These are phyloP conservation scores for Neonectria magnoliae DNA, from an alignment of 2,329 filamentous ascomycete species.

Conservation along the genomic window DNA sequence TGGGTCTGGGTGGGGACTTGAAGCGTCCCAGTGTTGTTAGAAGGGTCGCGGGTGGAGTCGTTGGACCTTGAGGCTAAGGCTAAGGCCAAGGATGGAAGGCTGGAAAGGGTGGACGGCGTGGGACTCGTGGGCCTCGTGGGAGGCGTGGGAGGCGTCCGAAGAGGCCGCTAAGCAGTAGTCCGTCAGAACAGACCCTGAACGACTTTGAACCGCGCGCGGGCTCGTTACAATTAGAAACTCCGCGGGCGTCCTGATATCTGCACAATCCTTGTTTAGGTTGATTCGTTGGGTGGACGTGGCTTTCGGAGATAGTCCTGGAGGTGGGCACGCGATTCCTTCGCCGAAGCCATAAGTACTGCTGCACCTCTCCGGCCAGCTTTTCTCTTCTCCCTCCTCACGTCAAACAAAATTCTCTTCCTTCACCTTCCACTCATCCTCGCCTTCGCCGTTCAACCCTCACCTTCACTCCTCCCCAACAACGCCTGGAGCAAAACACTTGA, in stretches of 20 bases:
- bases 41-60: slow-evolving; percentile 17
- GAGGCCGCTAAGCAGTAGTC: slow-evolving; percentile 10
- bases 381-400: background rate
- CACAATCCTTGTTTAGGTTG: background rate
- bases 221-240: slow-evolving; percentile 7
- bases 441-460: background rate
- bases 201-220: background rate
- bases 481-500: background rate
- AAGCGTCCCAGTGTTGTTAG: slow-evolving; percentile 12
- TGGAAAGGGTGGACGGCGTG: slow-evolving; percentile 4
- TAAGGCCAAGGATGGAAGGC: slow-evolving; percentile 4
- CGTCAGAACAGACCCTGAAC: slow-evolving; percentile 6
- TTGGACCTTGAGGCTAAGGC: slow-evolving; percentile 19
- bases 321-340: slow-evolving; percentile 13
- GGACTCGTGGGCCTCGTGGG: background rate
- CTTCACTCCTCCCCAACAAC: background rate
- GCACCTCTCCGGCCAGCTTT: slow-evolving; percentile 5
- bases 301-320: slow-evolving; percentile 4
- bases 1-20: slow-evolving; percentile 5
- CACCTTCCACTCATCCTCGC: background rate
- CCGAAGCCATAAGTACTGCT: background rate
- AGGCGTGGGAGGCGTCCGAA: slow-evolving; percentile 8
- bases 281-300: background rate
- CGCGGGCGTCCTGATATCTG: background rate
- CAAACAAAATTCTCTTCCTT: slow-evolving; percentile 8